These are phyloP conservation scores for Wallacemonas collosoma DNA, from an alignment of 208 protist genomes.

Conservation along the genomic window DNA sequence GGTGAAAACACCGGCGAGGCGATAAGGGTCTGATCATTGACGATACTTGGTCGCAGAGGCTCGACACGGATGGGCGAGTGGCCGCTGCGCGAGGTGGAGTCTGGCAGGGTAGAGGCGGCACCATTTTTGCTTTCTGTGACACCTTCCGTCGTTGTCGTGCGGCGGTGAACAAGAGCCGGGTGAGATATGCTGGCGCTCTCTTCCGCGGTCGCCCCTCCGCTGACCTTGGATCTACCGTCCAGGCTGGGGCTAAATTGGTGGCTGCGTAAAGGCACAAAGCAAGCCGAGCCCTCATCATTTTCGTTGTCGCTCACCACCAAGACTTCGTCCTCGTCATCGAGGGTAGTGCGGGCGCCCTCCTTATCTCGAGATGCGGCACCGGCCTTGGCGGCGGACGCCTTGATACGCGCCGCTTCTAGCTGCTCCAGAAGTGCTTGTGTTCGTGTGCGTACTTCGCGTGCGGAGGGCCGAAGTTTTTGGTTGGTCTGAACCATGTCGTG, in stretches of 20 bases:
- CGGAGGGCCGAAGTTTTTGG: not conserved
- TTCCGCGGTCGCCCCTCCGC: not conserved
- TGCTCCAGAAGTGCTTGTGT: not conserved
- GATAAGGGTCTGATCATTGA: not conserved
- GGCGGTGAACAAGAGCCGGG: not conserved
- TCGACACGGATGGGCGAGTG: constrained; percentile 1
- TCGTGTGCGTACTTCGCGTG: not conserved
- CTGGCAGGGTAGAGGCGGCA: not conserved
- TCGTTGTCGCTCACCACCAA: constrained; percentile 11
- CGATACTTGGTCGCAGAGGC: not conserved
- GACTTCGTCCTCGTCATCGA: constrained; percentile 6
- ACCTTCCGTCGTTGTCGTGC: not conserved
- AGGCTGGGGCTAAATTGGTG: not conserved
- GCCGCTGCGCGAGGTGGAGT: not conserved
- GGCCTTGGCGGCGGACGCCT: not conserved
- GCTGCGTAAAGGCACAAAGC: constrained; percentile 8
- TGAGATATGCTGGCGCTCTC: not conserved
- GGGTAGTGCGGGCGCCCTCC: not conserved
- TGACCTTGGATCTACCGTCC: not conserved
- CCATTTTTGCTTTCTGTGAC: constrained; percentile 7
- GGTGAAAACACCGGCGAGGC: constrained; percentile 8
- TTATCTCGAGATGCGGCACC: not conserved
- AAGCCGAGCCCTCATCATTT: not conserved
- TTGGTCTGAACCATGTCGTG: constrained; percentile 19
- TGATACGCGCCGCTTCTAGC: not conserved